Evolutionary conservation across 225 moss, liverwort and hornwort genomes (phyloP).

Genomic region (Marchantia polymorpha): DNA sequence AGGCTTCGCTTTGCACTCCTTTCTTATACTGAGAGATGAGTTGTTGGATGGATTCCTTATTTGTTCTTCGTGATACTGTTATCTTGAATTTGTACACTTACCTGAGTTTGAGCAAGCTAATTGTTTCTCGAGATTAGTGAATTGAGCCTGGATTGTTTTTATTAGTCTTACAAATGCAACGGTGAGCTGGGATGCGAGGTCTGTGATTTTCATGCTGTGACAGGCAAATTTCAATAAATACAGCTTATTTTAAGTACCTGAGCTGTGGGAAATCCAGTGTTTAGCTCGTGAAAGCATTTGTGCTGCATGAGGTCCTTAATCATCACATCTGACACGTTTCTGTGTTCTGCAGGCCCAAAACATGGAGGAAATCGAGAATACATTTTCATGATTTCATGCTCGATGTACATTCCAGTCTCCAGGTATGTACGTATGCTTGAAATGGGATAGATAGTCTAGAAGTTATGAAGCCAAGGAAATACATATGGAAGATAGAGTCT

Average conservation of each 20-base stretch:
- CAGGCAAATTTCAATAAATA: too few relatives aligned
- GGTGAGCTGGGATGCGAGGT: too few relatives aligned
- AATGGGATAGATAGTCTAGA: not conserved
- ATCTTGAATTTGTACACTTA: too few relatives aligned
- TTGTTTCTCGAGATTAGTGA: too few relatives aligned
- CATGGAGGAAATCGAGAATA: conserved; percentile 78
- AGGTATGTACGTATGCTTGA: conserved; percentile 45
- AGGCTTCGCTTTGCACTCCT: too few relatives aligned
- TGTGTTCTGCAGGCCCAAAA: conserved; percentile 51
- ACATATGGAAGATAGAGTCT: not conserved
- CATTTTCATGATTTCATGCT: conserved; percentile 97
- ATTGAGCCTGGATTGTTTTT: too few relatives aligned
- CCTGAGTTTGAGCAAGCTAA: too few relatives aligned
- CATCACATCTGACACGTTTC: not conserved
- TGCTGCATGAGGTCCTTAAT: not conserved
- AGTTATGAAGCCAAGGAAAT: not conserved
- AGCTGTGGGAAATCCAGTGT: not conserved
- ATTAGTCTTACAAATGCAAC: too few relatives aligned
- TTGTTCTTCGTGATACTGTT: too few relatives aligned
- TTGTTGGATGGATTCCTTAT: too few relatives aligned
- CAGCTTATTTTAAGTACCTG: not conserved
- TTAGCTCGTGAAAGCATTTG: not conserved
- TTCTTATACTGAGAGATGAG: too few relatives aligned
- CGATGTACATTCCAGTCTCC: conserved; percentile 68
- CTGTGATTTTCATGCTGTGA: too few relatives aligned